Conservation (phyloP, 768 basidiomycete species). For the Mycena vitilis region DNA sequence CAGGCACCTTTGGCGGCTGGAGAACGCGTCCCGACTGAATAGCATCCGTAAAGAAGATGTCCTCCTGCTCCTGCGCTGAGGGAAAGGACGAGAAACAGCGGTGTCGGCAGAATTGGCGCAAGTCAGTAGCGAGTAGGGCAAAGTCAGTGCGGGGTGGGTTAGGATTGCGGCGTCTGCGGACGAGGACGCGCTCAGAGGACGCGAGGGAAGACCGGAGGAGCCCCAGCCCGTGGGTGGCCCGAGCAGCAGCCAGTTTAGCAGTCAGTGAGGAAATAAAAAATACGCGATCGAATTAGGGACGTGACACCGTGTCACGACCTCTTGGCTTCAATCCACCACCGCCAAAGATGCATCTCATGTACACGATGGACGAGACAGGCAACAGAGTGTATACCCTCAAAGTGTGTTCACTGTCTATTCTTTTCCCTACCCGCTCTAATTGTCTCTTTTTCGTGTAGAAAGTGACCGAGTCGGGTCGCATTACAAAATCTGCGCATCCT, state of each 20-base stretch:
- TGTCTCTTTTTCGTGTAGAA: slow-evolving; percentile 66
- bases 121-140: slow-evolving; percentile 17
- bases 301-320: neutral
- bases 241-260: slow-evolving; percentile 19
- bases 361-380: slow-evolving; percentile 80
- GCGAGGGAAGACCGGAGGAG: slow-evolving; percentile 29
- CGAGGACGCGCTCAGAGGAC: slow-evolving; percentile 23
- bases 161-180: slow-evolving; percentile 26
- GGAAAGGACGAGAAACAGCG: slow-evolving; percentile 32
- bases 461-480: slow-evolving; percentile 79
- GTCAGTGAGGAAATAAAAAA: neutral
- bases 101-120: slow-evolving; percentile 34
- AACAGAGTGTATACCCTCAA: slow-evolving; percentile 94
- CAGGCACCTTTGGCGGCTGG: slow-evolving; percentile 30
- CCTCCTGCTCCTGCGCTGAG: slow-evolving; percentile 19
- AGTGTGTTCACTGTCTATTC: slow-evolving; percentile 56
- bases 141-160: slow-evolving; percentile 13
- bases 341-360: slow-evolving; percentile 94
- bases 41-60: slow-evolving; percentile 18
- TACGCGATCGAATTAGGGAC: too few relatives aligned
- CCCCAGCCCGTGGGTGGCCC: slow-evolving; percentile 15
- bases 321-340: neutral
- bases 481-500: slow-evolving; percentile 97
- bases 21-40: slow-evolving; percentile 19
- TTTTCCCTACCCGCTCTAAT: neutral